Evolutionary conservation across 2,329 filamentous ascomycete species (phyloP).

Genomic region (Diaporthe sp.): DNA sequence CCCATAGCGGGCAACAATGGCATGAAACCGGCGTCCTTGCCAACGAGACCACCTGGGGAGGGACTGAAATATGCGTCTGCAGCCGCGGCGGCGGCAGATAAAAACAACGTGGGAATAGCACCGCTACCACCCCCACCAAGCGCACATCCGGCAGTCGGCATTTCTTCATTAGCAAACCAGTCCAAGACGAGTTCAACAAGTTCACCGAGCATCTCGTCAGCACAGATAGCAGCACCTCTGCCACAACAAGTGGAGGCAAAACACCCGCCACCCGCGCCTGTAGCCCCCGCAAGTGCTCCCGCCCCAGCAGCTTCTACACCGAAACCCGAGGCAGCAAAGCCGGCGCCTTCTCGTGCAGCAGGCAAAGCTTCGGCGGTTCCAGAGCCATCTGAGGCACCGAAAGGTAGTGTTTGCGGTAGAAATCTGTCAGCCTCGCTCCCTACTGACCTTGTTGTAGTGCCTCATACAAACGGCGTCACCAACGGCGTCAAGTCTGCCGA

Average conservation of each 20-base stretch:
- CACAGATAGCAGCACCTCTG: slow-evolving; percentile 59
- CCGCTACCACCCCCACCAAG: slow-evolving; percentile 93
- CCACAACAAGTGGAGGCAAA: slow-evolving; percentile 54
- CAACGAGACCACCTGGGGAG: slow-evolving; percentile 87
- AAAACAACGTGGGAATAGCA: slow-evolving; percentile 91
- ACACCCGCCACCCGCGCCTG: slow-evolving; percentile 48
- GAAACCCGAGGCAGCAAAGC: slow-evolving; percentile 50
- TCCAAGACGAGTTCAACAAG: slow-evolving; percentile 69
- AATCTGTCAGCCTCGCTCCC: slow-evolving; percentile 35
- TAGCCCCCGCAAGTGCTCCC: slow-evolving; percentile 46
- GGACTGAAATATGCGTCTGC: slow-evolving; percentile 97
- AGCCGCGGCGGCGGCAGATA: slow-evolving; percentile 91
- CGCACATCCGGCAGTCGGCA: slow-evolving; percentile 56
- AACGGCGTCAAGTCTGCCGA: slow-evolving; percentile 66
- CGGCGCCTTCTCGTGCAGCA: slow-evolving; percentile 56
- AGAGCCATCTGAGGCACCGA: slow-evolving; percentile 60
- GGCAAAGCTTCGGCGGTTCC: slow-evolving; percentile 60
- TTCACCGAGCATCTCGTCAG: slow-evolving; percentile 64
- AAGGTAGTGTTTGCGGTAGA: slow-evolving; percentile 53
- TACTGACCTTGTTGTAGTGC: slow-evolving; percentile 48
- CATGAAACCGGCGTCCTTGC: slow-evolving; percentile 95
- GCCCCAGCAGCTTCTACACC: slow-evolving; percentile 49
- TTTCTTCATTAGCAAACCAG: slow-evolving; percentile 65
- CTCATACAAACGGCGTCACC: slow-evolving; percentile 65
- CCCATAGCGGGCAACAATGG: slow-evolving; percentile 60